A percentile compares a stretch with the other conserved stretches of the same genome.
Evolutionary conservation across 2,329 filamentous ascomycete species (phyloP).

Genomic region (Fusarium phyllophilum): DNA sequence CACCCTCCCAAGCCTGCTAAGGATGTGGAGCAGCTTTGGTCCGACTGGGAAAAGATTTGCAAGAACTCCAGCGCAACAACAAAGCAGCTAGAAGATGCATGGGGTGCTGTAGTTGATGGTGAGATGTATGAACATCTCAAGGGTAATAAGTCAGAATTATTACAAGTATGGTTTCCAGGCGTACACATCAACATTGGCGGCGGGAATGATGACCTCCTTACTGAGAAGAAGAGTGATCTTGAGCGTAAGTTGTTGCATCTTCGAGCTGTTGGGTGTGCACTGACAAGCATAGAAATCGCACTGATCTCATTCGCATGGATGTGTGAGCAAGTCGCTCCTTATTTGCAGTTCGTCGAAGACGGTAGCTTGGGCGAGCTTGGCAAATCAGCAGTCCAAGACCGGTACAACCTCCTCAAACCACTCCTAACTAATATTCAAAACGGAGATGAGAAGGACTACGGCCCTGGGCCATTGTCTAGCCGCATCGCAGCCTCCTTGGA

Average conservation of each 20-base stretch:
- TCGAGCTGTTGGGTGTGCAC: neutral
- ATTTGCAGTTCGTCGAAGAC: conserved; percentile 23
- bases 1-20: conserved; percentile 8
- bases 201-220: conserved; percentile 31
- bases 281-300: conserved; percentile 36
- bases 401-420: conserved; percentile 34
- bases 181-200: conserved; percentile 44
- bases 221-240: conserved; percentile 39
- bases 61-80: conserved; percentile 16
- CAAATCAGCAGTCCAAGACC: conserved; percentile 31
- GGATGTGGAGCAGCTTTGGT: conserved; percentile 18
- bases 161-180: conserved; percentile 45
- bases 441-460: conserved; percentile 33
- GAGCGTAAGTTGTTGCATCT: conserved; percentile 27
- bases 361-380: conserved; percentile 25
- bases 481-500: conserved; percentile 21
- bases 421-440: conserved; percentile 27
- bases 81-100: conserved; percentile 18
- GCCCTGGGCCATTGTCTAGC: conserved; percentile 17
- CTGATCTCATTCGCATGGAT: conserved; percentile 43
- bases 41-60: conserved; percentile 12
- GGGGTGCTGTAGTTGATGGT: conserved; percentile 30
- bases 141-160: conserved; percentile 27
- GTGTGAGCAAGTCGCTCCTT: conserved; percentile 40
- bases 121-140: conserved; percentile 31